Evolutionary conservation across 306 rosid species (phyloP).

Genomic region (Arachis hypogaea): DNA sequence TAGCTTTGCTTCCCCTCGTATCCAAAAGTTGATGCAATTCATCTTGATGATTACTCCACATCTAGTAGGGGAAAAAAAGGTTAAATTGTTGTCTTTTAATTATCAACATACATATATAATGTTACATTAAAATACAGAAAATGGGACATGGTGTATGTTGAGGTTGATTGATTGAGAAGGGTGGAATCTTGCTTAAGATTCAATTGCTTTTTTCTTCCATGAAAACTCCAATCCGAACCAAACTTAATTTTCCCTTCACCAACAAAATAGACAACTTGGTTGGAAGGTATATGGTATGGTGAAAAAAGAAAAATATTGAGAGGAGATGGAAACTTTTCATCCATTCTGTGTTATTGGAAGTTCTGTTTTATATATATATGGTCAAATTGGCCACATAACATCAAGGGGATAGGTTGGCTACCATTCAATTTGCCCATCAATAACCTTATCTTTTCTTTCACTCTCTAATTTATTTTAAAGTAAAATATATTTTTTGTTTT

Average conservation of each 20-base stretch:
- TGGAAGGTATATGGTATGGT: not conserved
- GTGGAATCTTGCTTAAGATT: slow-evolving; percentile 39
- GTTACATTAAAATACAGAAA: slow-evolving; percentile 13
- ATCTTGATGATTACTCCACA: slow-evolving; percentile 34
- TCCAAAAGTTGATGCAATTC: slow-evolving; percentile 43
- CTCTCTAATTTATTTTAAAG: too few relatives aligned
- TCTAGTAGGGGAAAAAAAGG: not conserved
- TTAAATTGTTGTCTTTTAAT: not conserved
- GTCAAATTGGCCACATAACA: not conserved
- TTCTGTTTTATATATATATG: not conserved
- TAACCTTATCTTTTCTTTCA: not conserved
- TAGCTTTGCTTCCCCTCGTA: slow-evolving; percentile 29
- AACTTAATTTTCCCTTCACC: slow-evolving; percentile 15
- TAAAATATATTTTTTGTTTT: too few relatives aligned
- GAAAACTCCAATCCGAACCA: slow-evolving; percentile 11
- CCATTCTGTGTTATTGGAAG: not conserved
- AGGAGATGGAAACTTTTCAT: not conserved
- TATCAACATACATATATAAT: not conserved
- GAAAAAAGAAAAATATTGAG: not conserved
- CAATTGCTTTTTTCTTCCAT: slow-evolving; percentile 27
- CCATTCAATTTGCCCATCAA: not conserved
- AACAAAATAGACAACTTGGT: not conserved
- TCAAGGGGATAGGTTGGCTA: not conserved
- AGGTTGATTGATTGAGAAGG: slow-evolving; percentile 21
- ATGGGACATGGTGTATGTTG: slow-evolving; percentile 27